Evolutionary conservation across 768 basidiomycete genomes (phyloP), one percentile per base, ranked within the genome.

Genomic region (Punctularia strigosozonata): DNA sequence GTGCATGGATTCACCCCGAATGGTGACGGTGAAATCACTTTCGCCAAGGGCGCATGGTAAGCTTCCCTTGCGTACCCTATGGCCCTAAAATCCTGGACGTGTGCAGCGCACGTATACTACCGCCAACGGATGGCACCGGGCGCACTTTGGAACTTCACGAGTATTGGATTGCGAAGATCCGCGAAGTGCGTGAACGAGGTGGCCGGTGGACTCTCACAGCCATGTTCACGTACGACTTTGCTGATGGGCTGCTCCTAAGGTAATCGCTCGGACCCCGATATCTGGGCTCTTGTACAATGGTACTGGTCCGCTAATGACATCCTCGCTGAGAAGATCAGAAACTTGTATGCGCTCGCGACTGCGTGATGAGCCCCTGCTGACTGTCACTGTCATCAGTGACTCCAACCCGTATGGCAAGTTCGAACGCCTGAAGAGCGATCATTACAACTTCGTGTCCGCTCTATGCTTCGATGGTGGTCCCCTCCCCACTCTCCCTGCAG

Each of bases 211-310:
- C n/a, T n/a, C n/a, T n/a, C n/a, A n/a, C n/a, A n/a, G n/a, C n/a
- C n/a, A n/a, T n/a, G n/a, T n/a, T n/a, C n/a, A n/a, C n/a, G n/a
- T n/a, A n/a, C n/a, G n/a, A n/a, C n/a, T n/a, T n/a, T n/a, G n/a
- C n/a, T n/a, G n/a, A n/a, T n/a, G n/a, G n/a, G n/a, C n/a, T n/a
- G n/a, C n/a, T n/a, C n/a, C n/a, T n/a, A n/a, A n/a, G n/a, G n/a
- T n/a, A n/a, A n/a, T n/a, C n/a, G n/a, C n/a, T n/a, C n/a, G n/a
- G 10, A 30, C 10, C 28, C 8, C 8, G 33, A 78, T 68, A 75
- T 77, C 0, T 77, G 72, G 71, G 62, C 58, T 0, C 51, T 45
- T 7, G 63, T 79, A 0, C 63, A 69, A 35, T 80, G 77, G 77
- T 76, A 57, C 35, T 80, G 72, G 53, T 61, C 66, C 1, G 60